Evolutionary conservation across 345 rosid genomes (phyloP).

Genomic region (Barbarea vulgaris): DNA sequence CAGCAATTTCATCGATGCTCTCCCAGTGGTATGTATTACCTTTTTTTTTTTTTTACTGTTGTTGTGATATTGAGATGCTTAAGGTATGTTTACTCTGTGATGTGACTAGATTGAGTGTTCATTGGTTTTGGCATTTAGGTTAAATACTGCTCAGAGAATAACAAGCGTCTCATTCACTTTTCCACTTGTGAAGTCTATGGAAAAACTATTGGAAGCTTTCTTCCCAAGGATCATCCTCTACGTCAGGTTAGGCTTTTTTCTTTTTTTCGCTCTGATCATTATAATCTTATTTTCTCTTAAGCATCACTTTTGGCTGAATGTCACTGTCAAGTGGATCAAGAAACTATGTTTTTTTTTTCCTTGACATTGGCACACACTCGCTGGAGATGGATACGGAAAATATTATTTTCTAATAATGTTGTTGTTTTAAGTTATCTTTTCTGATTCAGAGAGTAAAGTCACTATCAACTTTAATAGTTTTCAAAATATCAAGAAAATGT

Average conservation of each 20-base stretch:
- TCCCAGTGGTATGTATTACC: slow-evolving; percentile 79
- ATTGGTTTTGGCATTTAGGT: slow-evolving; percentile 49
- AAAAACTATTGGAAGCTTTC: slow-evolving; percentile 94
- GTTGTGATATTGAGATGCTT: not conserved
- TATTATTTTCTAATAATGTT: not conserved
- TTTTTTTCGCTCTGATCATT: slow-evolving; percentile 29
- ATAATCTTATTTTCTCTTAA: not conserved
- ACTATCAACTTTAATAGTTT: not conserved
- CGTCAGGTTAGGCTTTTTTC: slow-evolving; percentile 66
- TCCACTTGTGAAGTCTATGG: slow-evolving; percentile 99
- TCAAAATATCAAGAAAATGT: not conserved
- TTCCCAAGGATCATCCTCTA: slow-evolving; percentile 93
- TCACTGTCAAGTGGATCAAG: slow-evolving; percentile 6
- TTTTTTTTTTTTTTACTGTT: not conserved
- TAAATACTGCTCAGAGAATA: slow-evolving; percentile 98
- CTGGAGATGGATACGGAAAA: not conserved
- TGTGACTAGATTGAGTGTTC: slow-evolving; percentile 40
- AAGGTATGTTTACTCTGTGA: not conserved
- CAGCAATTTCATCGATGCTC: slow-evolving; percentile 99
- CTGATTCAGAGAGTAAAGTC: not conserved
- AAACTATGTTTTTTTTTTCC: not conserved
- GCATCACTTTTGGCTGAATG: not conserved
- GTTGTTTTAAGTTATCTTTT: slow-evolving; percentile 3
- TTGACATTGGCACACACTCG: not conserved
- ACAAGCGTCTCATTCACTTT: slow-evolving; percentile 96